Conservation (phyloP, 495 filamentous ascomycete genomes). For the Aspergillus sparsus region DNA sequence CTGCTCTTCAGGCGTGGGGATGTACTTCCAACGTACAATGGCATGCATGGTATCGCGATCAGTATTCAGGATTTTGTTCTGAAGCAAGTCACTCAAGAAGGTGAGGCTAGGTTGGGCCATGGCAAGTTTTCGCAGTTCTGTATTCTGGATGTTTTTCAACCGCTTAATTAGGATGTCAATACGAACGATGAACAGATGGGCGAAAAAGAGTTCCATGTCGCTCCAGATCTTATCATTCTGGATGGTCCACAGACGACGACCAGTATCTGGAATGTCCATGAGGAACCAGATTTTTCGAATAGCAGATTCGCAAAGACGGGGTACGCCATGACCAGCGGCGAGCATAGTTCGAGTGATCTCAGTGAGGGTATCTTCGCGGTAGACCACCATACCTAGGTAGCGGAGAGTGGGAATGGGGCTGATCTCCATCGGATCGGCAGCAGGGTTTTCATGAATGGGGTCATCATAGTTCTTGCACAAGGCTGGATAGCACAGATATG, state of each 20-base stretch:
- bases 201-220: constrained; percentile 54
- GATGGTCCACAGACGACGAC: constrained; percentile 50
- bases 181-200: constrained; percentile 60
- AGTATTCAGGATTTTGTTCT: constrained; percentile 37
- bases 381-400: constrained; percentile 56
- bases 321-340: constrained; percentile 52
- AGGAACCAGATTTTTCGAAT: constrained; percentile 67
- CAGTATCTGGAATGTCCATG: constrained; percentile 59
- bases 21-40: constrained; percentile 42
- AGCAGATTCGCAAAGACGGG: constrained; percentile 37
- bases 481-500: constrained; percentile 46
- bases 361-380: constrained; percentile 46
- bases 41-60: constrained; percentile 45
- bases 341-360: constrained; percentile 58
- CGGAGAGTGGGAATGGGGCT: constrained; percentile 47
- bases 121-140: constrained; percentile 52
- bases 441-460: constrained; percentile 1
- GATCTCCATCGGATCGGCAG: not conserved
- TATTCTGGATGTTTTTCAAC: constrained; percentile 39
- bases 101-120: constrained; percentile 58
- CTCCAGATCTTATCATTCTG: constrained; percentile 50
- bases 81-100: constrained; percentile 51
- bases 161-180: constrained; percentile 50
- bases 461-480: constrained; percentile 34
- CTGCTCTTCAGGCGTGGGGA: constrained; percentile 11